Base-by-base conservation (phyloP, 169 alveolate species). In the Ichthyophthirius multifiliis region DNA sequence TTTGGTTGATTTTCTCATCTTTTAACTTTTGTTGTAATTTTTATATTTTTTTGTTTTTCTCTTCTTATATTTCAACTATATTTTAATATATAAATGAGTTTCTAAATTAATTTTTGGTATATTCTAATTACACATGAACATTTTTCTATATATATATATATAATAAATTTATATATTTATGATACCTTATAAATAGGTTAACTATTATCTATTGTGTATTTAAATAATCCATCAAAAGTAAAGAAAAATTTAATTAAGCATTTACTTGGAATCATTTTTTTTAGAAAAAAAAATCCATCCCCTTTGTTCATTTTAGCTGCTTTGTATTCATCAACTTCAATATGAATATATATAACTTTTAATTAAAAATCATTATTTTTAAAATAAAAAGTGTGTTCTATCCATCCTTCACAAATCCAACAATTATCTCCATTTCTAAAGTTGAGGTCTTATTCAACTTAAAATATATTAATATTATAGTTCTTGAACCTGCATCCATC, bases 321-420 rank as follows among this genome's bases (percentile, higher is more conserved):
- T 16, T 65, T 75, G 65, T 16, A 78, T 5, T 78, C 84, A 63
- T 78, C 84, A 32, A 63, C 43, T 43, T 78, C 84, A 27, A 64
- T 43, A 78, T 78, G 84, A 5, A 78, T 43, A 46, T 63, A 78
- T 16, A 78, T 78, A 9, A 73, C 64, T 20, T 78, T 78, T 43
- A 63, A 65, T 13, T 3, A 34, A 35, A 12, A n/a, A 13, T n/a
- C 32, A 31, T 65, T 71, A 27, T 55, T 55, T 31, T 41, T 71
- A 55, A 75, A 76, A 7, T 76, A 64, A 43, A 76, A 76, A 10
- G 83, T 76, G 30, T 43, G 48, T 43, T 48, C 67, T 46, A 62
- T 62, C 83, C 83, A 76, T 9, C 74, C 83, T 48, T 76, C 83
- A 63, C 83, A 76, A 31, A 76, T 76, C 83, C 83, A 76, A 32